A percentile compares a stretch with the other conserved stretches of the same genome.
phyloP scores from a whole-genome alignment of 139 green algal genomes.

The Deuterostichococcus epilithicus region DNA sequence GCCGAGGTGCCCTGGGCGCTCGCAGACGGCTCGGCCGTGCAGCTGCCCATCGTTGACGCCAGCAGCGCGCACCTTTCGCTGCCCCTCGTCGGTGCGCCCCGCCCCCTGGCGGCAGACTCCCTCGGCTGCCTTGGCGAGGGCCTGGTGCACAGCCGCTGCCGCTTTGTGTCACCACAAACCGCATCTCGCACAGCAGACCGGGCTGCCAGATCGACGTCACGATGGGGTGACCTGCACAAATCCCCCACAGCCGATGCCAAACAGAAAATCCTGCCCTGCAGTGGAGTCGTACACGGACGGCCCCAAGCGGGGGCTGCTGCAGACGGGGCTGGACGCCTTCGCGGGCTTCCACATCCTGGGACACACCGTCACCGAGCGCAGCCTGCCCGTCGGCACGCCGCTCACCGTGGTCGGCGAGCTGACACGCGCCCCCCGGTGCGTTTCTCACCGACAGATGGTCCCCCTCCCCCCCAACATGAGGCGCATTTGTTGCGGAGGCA shows the following conservation, averaged over 20 bases:
- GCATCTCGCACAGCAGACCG: not conserved
- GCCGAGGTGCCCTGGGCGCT: not conserved
- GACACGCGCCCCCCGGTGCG: not conserved
- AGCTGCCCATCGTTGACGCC: not conserved
- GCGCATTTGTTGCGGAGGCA: no score
- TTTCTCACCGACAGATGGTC: no score
- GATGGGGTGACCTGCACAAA: not conserved
- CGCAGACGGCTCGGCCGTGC: not conserved
- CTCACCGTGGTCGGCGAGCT: slow-evolving; percentile 33
- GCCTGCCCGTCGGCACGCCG: slow-evolving; percentile 28
- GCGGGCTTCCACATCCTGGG: slow-evolving; percentile 17
- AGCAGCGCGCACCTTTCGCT: not conserved
- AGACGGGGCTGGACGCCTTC: not conserved
- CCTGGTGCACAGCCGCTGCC: not conserved
- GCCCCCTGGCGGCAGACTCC: not conserved
- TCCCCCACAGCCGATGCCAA: not conserved
- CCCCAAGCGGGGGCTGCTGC: not conserved
- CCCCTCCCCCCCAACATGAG: no score
- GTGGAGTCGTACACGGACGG: not conserved
- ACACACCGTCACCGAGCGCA: slow-evolving; percentile 20
- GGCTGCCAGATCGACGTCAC: not conserved
- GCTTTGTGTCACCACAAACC: not conserved
- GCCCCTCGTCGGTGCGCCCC: not conserved
- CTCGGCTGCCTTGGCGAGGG: not conserved
- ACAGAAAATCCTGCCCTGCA: not conserved